A percentile compares a stretch with the other conserved stretches of the same genome.
phyloP scores from a whole-genome alignment of 2,329 filamentous ascomycete species.

The Pyrenophora teres region DNA sequence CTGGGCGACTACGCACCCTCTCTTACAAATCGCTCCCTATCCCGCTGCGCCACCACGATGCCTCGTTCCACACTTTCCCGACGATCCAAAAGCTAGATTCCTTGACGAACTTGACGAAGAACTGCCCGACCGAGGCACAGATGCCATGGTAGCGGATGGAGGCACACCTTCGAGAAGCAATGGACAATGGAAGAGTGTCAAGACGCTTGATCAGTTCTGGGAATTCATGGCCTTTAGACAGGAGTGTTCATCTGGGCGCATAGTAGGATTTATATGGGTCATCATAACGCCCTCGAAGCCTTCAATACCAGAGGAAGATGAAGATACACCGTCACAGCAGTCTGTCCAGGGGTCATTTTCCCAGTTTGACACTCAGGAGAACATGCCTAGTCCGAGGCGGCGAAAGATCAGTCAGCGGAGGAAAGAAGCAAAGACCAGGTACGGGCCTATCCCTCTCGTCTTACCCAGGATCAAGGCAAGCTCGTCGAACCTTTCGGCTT shows the following conservation, averaged over 20 bases:
- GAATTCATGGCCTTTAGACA: slow-evolving; percentile 97
- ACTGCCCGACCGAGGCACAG: slow-evolving; percentile 59
- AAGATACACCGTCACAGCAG: slow-evolving; percentile 33
- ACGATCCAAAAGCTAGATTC: slow-evolving; percentile 92
- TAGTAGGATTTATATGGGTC: slow-evolving; percentile 95
- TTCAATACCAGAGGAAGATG: slow-evolving; percentile 40
- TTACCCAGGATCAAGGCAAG: slow-evolving; percentile 67
- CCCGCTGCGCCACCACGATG: slow-evolving; percentile 76
- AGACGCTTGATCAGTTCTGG: slow-evolving; percentile 90
- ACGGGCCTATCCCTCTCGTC: slow-evolving; percentile 66
- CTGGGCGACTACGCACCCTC: slow-evolving; percentile 68
- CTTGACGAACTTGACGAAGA: slow-evolving; percentile 88
- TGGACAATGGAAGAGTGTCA: slow-evolving; percentile 82
- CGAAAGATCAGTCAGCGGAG: slow-evolving; percentile 24
- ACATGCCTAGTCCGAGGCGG: slow-evolving; percentile 17
- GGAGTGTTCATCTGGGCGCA: slow-evolving; percentile 88
- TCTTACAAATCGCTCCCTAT: slow-evolving; percentile 72
- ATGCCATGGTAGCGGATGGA: slow-evolving; percentile 40
- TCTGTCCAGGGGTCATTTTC: slow-evolving; percentile 25
- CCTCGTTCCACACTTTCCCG: slow-evolving; percentile 87
- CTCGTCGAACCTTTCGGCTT: slow-evolving; percentile 47
- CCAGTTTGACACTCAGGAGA: slow-evolving; percentile 24
- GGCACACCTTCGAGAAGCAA: slow-evolving; percentile 56
- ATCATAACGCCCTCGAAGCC: slow-evolving; percentile 70
- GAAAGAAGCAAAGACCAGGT: slow-evolving; percentile 37